Conservation (phyloP, 2,329 filamentous ascomycete species). For the Fusarium graminum region DNA sequence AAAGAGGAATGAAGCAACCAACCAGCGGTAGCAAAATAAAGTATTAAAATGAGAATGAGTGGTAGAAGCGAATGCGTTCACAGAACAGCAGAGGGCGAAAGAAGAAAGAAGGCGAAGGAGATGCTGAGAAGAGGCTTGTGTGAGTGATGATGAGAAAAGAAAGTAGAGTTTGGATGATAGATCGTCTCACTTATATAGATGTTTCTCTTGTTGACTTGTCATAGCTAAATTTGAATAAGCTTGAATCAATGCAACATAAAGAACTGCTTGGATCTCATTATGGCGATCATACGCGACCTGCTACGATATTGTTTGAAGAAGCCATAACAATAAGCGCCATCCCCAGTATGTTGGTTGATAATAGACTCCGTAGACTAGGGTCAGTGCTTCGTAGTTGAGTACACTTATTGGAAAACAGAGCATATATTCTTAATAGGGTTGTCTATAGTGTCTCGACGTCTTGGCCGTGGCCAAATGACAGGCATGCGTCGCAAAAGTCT, state of each 20-base stretch:
- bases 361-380: slow-evolving; percentile 12
- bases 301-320: slow-evolving; percentile 23
- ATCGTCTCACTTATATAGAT: slow-evolving; percentile 44
- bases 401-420: slow-evolving; percentile 11
- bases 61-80: slow-evolving; percentile 50
- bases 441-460: slow-evolving; percentile 9
- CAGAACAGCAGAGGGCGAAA: slow-evolving; percentile 45
- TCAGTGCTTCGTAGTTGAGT: slow-evolving; percentile 10
- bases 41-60: slow-evolving; percentile 36
- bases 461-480: slow-evolving; percentile 17
- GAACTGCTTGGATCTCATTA: slow-evolving; percentile 12
- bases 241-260: slow-evolving; percentile 28
- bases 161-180: slow-evolving; percentile 24
- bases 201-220: slow-evolving; percentile 8
- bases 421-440: slow-evolving; percentile 11
- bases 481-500: slow-evolving; percentile 30
- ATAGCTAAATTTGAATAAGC: slow-evolving; percentile 39
- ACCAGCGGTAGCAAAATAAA: slow-evolving; percentile 40
- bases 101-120: slow-evolving; percentile 26
- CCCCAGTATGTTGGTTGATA: slow-evolving; percentile 8
- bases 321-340: slow-evolving; percentile 24
- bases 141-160: slow-evolving; percentile 32
- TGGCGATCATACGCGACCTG: slow-evolving; percentile 37
- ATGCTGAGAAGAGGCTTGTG: slow-evolving; percentile 31
- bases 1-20: slow-evolving; percentile 34